These are phyloP conservation scores for Apiospora pterosperma DNA, from an alignment of 2,329 filamentous ascomycete genomes.

Conservation along the genomic window DNA sequence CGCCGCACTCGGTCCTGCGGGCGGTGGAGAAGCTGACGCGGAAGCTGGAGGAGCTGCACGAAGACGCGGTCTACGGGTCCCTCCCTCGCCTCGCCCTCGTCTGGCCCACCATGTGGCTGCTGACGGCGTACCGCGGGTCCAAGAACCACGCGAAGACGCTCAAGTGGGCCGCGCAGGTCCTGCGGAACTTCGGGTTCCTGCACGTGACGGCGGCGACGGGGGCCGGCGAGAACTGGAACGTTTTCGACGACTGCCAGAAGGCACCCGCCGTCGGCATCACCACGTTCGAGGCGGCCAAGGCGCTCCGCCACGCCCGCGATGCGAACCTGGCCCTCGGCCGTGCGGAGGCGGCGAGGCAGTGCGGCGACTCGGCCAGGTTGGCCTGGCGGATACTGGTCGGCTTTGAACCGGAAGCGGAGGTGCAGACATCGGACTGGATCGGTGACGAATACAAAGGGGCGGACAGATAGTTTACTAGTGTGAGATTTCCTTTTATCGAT, in stretches of 20 bases:
- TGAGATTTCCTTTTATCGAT: too few relatives aligned
- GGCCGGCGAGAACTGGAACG: slow-evolving; percentile 9
- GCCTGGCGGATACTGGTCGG: slow-evolving; percentile 30
- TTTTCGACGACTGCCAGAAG: slow-evolving; percentile 20
- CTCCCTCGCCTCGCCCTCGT: slow-evolving; percentile 31
- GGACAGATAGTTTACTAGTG: background rate
- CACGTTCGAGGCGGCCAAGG: slow-evolving; percentile 32
- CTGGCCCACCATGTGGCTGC: slow-evolving; percentile 33
- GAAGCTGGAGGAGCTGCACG: slow-evolving; percentile 30
- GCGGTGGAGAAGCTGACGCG: slow-evolving; percentile 26
- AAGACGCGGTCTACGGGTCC: slow-evolving; percentile 24
- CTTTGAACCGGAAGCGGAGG: slow-evolving; percentile 15
- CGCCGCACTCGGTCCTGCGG: slow-evolving; percentile 29
- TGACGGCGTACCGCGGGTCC: slow-evolving; percentile 27
- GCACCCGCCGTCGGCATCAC: slow-evolving; percentile 23
- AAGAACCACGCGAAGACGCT: slow-evolving; percentile 30
- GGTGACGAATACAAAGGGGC: background rate
- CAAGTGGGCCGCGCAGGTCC: slow-evolving; percentile 23
- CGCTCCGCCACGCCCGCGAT: slow-evolving; percentile 25
- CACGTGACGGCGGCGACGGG: background rate
- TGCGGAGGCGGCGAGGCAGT: slow-evolving; percentile 20
- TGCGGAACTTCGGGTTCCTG: slow-evolving; percentile 32
- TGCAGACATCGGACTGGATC: background rate
- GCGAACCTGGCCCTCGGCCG: slow-evolving; percentile 26
- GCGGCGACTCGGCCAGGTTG: slow-evolving; percentile 24